Conservation (phyloP, 116 monocot genomes). For the Dioscorea cayenensis region DNA sequence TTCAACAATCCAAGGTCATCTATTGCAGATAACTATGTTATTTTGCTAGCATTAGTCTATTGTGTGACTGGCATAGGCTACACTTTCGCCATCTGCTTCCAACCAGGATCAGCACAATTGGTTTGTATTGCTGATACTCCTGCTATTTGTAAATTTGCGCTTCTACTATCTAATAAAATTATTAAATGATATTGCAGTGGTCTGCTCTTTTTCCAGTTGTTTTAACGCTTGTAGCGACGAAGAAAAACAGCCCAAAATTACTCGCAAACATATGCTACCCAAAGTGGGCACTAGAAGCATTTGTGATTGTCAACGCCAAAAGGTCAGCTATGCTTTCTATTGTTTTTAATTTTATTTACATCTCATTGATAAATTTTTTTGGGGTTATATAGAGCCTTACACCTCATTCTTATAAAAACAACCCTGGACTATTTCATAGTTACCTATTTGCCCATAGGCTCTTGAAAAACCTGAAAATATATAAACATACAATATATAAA, state of each 20-base stretch:
- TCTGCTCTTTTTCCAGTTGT: conserved; percentile 93
- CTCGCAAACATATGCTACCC: conserved; percentile 83
- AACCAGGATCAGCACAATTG: conserved; percentile 92
- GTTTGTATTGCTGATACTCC: conserved; percentile 25
- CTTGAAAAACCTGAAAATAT: too few species aligned
- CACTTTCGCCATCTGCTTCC: conserved; percentile 90
- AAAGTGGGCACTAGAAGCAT: conserved; percentile 97
- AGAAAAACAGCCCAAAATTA: conserved; percentile 30
- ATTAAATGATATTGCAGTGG: conserved; percentile 53
- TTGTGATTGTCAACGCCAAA: conserved; percentile 84
- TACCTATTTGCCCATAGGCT: too few species aligned
- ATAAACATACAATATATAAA: too few species aligned
- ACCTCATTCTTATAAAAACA: too few species aligned
- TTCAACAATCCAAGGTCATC: conserved; percentile 98
- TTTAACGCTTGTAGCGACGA: conserved; percentile 88
- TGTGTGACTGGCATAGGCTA: conserved; percentile 98
- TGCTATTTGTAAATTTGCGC: not conserved
- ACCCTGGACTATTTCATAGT: too few species aligned
- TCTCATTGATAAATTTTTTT: too few species aligned
- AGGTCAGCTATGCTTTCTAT: conserved; percentile 44
- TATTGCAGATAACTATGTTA: conserved; percentile 66
- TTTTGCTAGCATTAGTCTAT: conserved; percentile 85
- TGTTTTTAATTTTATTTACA: too few species aligned
- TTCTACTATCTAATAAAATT: not conserved
- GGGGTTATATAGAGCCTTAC: too few species aligned